A percentile compares a stretch with the other conserved stretches of the same genome.
These are phyloP conservation scores for Mortierella sp. DNA, from an alignment of 371 early-diverging fungal genomes.

Conservation along the genomic window DNA sequence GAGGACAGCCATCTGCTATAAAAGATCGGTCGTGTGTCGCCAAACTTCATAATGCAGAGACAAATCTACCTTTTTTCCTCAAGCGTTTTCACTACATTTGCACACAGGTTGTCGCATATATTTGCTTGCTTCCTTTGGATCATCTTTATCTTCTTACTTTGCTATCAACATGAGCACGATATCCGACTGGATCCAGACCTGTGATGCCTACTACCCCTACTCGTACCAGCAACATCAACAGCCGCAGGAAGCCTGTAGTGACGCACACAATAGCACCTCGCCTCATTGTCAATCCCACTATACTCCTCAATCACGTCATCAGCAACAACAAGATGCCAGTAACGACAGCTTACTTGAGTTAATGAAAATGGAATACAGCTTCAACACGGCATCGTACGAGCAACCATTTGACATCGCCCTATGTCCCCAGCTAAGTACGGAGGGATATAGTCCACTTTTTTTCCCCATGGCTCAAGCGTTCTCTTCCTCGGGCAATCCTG, in stretches of 20 bases:
- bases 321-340: too few relatives aligned
- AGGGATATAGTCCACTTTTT: neutral
- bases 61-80: too few relatives aligned
- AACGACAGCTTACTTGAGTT: too few relatives aligned
- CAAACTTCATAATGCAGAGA: neutral
- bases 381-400: too few relatives aligned
- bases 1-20: too few relatives aligned
- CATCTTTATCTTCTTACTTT: neutral
- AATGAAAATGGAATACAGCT: too few relatives aligned
- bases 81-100: too few relatives aligned
- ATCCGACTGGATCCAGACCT: constrained; percentile 20
- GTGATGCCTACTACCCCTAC: neutral
- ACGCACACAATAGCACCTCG: too few relatives aligned
- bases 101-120: too few relatives aligned
- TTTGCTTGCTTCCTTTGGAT: too few relatives aligned
- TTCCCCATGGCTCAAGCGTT: neutral
- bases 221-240: neutral
- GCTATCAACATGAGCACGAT: constrained; percentile 4
- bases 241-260: neutral
- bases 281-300: too few relatives aligned
- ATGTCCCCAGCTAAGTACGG: neutral
- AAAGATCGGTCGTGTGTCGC: neutral
- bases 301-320: too few relatives aligned
- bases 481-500: neutral
- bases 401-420: neutral